Percentiles rank a stretch among this genome's conserved stretches.
These are phyloP conservation scores for Myxozyma vanderwaltii DNA, from an alignment of 805 yeast species.

Conservation along the genomic window DNA sequence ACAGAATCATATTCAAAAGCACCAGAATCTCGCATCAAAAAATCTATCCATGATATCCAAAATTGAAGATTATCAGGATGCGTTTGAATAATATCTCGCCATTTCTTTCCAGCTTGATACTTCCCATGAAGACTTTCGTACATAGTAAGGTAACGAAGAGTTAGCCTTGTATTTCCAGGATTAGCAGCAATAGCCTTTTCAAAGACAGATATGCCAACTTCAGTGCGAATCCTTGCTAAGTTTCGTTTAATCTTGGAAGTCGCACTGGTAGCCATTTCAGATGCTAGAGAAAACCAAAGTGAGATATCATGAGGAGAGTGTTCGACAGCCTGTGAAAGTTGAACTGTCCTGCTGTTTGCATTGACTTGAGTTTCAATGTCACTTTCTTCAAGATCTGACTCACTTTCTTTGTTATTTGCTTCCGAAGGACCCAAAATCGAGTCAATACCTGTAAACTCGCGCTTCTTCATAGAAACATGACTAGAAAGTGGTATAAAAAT, in stretches of 20 bases:
- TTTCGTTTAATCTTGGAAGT: neutral
- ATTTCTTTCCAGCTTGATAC: constrained; percentile 23
- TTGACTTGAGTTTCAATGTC: constrained; percentile 3
- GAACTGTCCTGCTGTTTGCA: neutral
- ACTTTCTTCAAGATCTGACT: constrained; percentile 1
- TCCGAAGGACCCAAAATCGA: neutral
- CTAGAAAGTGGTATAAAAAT: neutral
- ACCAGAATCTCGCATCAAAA: constrained; percentile 20
- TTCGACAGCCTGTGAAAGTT: constrained; percentile 17
- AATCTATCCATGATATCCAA: constrained; percentile 23
- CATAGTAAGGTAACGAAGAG: constrained; percentile 6
- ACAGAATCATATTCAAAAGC: constrained; percentile 19
- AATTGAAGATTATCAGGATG: constrained; percentile 18
- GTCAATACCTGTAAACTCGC: neutral
- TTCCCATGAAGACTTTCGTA: constrained; percentile 22
- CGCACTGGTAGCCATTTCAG: constrained; percentile 9
- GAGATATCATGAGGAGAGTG: constrained; percentile 8
- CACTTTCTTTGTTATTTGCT: neutral
- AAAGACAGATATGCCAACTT: constrained; percentile 25
- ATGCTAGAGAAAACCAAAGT: constrained; percentile 21
- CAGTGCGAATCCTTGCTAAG: neutral
- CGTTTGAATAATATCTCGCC: constrained; percentile 1
- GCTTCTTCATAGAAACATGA: neutral
- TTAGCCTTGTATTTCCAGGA: constrained; percentile 16
- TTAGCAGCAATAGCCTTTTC: constrained; percentile 18